A percentile compares a stretch with the other conserved stretches of the same genome.
Conservation (phyloP, 2,329 filamentous ascomycete genomes). For the Westerdykella sp. region DNA sequence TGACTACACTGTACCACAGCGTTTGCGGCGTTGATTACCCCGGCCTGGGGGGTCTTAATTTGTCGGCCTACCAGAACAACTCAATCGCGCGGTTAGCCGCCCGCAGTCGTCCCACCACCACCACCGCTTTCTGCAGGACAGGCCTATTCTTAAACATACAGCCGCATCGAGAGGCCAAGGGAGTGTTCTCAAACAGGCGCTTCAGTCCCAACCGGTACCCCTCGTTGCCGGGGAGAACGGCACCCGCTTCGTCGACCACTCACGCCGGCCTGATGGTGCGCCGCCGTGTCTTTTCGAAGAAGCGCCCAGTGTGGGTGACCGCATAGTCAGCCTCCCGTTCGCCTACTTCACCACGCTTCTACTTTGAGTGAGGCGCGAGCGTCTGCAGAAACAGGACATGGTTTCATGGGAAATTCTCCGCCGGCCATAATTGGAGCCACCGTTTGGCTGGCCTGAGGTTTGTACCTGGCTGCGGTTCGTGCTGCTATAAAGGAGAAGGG, state of each 20-base stretch:
- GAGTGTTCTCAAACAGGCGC: constrained; percentile 33
- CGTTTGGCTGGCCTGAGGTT: constrained; percentile 19
- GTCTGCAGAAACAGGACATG: constrained; percentile 36
- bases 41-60: constrained; percentile 21
- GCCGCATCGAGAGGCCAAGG: constrained; percentile 24
- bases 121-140: constrained; percentile 14
- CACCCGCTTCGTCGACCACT: constrained; percentile 22
- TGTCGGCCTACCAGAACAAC: constrained; percentile 27
- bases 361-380: constrained; percentile 24
- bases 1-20: constrained; percentile 14
- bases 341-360: constrained; percentile 25
- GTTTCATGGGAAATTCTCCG: constrained; percentile 37
- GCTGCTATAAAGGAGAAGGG: constrained; percentile 27
- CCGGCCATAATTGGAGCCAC: constrained; percentile 16
- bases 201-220: constrained; percentile 21
- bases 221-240: constrained; percentile 21
- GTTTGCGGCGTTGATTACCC: background rate
- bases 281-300: constrained; percentile 24
- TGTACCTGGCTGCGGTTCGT: constrained; percentile 19
- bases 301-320: constrained; percentile 24
- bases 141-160: constrained; percentile 32
- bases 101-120: constrained; percentile 22
- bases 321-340: constrained; percentile 23
- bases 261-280: constrained; percentile 23
- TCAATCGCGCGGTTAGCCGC: constrained; percentile 15